Evolutionary conservation across 257 asterid species (phyloP).

Genomic region (Eustoma russellianum): DNA sequence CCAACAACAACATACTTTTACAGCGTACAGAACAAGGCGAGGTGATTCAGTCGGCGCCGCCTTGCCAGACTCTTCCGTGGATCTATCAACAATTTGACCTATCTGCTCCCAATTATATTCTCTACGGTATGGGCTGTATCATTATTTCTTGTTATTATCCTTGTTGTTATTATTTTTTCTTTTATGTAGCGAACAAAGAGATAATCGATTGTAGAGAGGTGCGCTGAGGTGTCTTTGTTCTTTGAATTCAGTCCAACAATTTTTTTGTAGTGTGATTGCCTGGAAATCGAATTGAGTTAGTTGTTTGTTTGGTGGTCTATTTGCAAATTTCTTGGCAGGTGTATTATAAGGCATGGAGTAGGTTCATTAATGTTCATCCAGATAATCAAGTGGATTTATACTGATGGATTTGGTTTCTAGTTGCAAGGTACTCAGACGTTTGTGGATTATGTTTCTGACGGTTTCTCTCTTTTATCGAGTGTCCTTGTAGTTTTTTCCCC

Average conservation of each 20-base stretch:
- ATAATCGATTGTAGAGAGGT: neutral
- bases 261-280: neutral
- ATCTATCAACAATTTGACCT: neutral
- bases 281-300: neutral
- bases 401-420: conserved; percentile 72
- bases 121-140: conserved; percentile 1
- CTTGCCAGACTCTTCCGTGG: conserved; percentile 4
- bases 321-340: conserved; percentile 28
- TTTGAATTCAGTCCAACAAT: neutral
- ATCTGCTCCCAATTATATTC: neutral
- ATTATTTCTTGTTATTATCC: neutral
- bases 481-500: neutral
- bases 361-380: conserved; percentile 14
- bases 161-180: neutral
- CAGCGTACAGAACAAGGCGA: neutral
- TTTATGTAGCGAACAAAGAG: no score
- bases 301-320: conserved; percentile 11
- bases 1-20: conserved; percentile 4
- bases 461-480: neutral
- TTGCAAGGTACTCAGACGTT: conserved; percentile 54
- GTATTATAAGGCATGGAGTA: conserved; percentile 17
- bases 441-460: neutral
- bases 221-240: neutral
- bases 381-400: conserved; percentile 16
- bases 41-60: conserved; percentile 12